A percentile compares a stretch with the other conserved stretches of the same genome.
These are phyloP conservation scores for Kernera saxatilis DNA, from an alignment of 345 rosid genomes.

Conservation along the genomic window DNA sequence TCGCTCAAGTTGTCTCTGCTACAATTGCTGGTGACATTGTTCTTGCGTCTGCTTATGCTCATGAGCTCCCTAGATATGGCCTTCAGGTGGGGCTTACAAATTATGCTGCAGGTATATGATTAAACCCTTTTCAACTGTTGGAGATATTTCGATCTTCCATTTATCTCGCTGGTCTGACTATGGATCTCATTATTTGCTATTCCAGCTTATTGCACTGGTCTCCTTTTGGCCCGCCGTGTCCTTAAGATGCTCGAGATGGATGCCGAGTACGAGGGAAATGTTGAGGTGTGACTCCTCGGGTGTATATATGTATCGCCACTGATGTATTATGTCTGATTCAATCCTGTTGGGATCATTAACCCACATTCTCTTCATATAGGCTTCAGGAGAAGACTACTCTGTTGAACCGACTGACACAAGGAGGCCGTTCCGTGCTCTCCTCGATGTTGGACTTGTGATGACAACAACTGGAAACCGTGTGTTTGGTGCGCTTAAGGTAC, in stretches of 20 bases:
- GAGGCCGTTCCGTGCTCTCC: slow-evolving; percentile 16
- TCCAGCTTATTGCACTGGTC: slow-evolving; percentile 4
- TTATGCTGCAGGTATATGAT: neutral
- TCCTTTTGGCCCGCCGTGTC: slow-evolving; percentile 10
- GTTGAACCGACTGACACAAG: slow-evolving; percentile 3
- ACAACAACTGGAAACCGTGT: slow-evolving; percentile 15
- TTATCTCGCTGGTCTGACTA: neutral
- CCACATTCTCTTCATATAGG: neutral
- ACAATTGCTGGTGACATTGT: slow-evolving; percentile 12
- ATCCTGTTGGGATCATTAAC: neutral
- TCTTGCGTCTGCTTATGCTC: slow-evolving; percentile 21
- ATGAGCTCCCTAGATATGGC: slow-evolving; percentile 18
- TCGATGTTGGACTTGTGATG: slow-evolving; percentile 11
- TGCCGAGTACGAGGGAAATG: slow-evolving; percentile 10
- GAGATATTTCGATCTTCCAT: neutral
- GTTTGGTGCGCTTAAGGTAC: slow-evolving; percentile 18
- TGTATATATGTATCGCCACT: neutral
- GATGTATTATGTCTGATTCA: neutral
- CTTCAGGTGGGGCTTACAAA: slow-evolving; percentile 7
- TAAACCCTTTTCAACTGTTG: neutral
- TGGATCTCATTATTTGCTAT: neutral
- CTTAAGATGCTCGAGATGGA: slow-evolving; percentile 11
- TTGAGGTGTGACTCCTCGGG: neutral
- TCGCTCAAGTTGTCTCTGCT: neutral
- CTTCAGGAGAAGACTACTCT: slow-evolving; percentile 10